These are phyloP conservation scores for Neckera pumila DNA, from an alignment of 225 moss, liverwort and hornwort species.

Conservation along the genomic window DNA sequence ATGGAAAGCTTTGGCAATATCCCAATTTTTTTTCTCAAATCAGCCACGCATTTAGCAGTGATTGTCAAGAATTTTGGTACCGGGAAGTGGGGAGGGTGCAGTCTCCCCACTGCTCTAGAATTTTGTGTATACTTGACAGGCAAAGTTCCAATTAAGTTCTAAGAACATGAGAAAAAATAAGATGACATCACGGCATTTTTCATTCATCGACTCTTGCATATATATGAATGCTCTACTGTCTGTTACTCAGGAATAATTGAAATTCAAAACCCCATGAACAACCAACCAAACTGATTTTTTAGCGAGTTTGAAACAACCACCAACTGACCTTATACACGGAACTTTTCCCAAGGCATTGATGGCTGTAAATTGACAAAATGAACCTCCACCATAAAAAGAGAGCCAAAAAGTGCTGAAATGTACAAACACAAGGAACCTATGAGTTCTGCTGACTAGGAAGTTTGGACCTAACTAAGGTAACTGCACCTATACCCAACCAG, in stretches of 20 bases:
- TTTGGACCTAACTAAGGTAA: not conserved
- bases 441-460: not conserved
- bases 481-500: no score
- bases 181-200: not conserved
- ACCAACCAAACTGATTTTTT: not conserved
- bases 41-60: not conserved
- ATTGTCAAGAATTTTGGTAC: not conserved
- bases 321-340: slow-evolving; percentile 9
- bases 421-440: not conserved
- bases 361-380: not conserved
- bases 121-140: not conserved
- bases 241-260: not conserved
- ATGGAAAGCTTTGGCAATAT: not conserved
- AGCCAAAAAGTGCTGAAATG: not conserved
- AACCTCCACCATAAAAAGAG: not conserved
- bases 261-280: not conserved
- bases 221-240: not conserved
- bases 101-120: not conserved
- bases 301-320: slow-evolving; percentile 9
- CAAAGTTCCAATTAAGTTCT: not conserved
- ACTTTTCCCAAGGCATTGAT: slow-evolving; percentile 4
- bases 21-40: no score
- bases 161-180: not conserved
- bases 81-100: not conserved
- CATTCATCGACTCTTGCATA: not conserved